These are phyloP conservation scores for Closterium sp. DNA, from an alignment of 139 green algal species.

Conservation along the genomic window DNA sequence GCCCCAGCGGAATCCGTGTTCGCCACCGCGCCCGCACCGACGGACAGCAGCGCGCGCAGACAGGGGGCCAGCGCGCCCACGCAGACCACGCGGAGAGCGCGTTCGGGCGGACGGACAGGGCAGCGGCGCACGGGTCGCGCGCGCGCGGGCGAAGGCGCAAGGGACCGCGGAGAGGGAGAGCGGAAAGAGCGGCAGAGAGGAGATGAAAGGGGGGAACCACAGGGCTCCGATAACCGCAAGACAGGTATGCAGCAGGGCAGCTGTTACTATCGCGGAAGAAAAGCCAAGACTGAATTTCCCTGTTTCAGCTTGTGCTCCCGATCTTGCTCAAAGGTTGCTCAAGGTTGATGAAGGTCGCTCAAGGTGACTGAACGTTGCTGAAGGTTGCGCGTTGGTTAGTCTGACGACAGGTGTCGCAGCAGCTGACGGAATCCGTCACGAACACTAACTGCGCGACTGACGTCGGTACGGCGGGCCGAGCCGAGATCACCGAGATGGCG, in stretches of 20 bases:
- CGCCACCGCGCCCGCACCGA: background rate
- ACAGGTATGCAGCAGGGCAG: too few relatives aligned
- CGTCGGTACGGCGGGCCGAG: background rate
- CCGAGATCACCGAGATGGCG: background rate
- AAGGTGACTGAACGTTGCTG: too few relatives aligned
- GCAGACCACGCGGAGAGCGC: background rate
- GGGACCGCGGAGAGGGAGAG: background rate
- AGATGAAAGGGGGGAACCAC: background rate
- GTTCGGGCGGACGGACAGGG: background rate
- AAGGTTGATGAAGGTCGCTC: too few relatives aligned
- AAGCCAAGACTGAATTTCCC: too few relatives aligned
- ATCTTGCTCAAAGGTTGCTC: background rate
- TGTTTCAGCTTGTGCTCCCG: background rate
- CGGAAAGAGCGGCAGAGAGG: background rate
- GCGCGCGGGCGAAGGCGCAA: background rate
- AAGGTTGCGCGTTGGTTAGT: background rate
- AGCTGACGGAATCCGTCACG: background rate
- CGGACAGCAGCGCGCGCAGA: background rate
- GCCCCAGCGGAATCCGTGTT: background rate
- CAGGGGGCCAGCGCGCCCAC: background rate
- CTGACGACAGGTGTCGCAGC: background rate
- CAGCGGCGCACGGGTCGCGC: background rate
- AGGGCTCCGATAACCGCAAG: background rate
- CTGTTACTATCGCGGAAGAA: too few relatives aligned
- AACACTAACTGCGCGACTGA: background rate